These are phyloP conservation scores for Eucalyptus shirleyi DNA, from an alignment of 345 rosid genomes.

Conservation along the genomic window DNA sequence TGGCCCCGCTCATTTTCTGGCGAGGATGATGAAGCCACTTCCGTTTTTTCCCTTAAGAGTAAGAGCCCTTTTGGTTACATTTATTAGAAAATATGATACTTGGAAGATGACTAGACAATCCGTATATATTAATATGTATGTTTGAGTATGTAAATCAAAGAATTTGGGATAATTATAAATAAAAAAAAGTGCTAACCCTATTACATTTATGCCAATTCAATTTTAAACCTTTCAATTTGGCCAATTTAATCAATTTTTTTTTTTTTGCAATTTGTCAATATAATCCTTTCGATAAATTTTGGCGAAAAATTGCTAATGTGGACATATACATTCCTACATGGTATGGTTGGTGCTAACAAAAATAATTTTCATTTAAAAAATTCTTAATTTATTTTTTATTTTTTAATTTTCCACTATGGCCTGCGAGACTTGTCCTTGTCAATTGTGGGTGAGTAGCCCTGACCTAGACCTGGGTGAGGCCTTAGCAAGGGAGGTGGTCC, in stretches of 20 bases:
- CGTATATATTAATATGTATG: neutral
- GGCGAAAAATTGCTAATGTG: accelerated
- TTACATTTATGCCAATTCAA: neutral
- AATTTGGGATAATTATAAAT: neutral
- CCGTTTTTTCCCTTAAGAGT: neutral
- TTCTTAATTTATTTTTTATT: accelerated
- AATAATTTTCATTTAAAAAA: too few relatives aligned
- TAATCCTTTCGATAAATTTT: accelerated
- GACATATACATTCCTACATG: too few relatives aligned
- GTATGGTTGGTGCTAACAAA: too few relatives aligned
- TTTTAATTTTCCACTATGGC: neutral
- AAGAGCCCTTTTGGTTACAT: neutral
- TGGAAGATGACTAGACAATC: neutral
- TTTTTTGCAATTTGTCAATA: too few relatives aligned
- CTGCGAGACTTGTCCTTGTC: accelerated
- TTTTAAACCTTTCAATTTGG: neutral
- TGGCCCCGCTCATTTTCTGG: neutral
- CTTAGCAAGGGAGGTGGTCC: neutral
- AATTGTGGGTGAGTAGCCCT: accelerated
- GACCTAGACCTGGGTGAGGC: accelerated
- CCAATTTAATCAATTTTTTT: neutral
- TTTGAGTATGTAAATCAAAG: neutral
- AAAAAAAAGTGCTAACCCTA: neutral
- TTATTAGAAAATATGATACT: neutral
- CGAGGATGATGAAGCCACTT: neutral